A percentile compares a stretch with the other conserved stretches of the same genome.
Evolutionary conservation across 768 basidiomycete genomes (phyloP).

Genomic region (Termitomyces eurrhizus): DNA sequence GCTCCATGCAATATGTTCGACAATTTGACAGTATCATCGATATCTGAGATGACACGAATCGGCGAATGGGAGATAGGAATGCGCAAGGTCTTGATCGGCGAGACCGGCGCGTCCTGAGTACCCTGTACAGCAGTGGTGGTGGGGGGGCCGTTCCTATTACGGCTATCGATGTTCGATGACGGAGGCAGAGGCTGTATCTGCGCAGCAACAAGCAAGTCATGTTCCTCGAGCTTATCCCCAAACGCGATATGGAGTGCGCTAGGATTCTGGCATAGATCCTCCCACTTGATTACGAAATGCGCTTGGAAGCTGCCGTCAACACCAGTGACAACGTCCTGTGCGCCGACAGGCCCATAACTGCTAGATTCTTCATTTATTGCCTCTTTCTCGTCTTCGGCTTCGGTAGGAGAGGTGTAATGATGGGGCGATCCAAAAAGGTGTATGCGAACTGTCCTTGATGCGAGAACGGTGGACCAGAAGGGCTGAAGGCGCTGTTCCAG

Average conservation of each 20-base stretch:
- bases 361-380: slow-evolving; percentile 24
- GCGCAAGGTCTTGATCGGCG: slow-evolving; percentile 26
- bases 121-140: background rate
- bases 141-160: background rate
- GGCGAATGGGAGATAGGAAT: slow-evolving; percentile 57
- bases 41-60: slow-evolving; percentile 84
- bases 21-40: slow-evolving; percentile 89
- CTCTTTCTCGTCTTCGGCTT: slow-evolving; percentile 23
- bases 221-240: slow-evolving; percentile 46
- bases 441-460: slow-evolving; percentile 59
- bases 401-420: slow-evolving; percentile 16
- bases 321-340: slow-evolving; percentile 50
- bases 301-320: slow-evolving; percentile 73
- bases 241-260: slow-evolving; percentile 53
- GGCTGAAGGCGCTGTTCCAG: slow-evolving; percentile 72
- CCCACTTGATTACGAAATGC: slow-evolving; percentile 64
- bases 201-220: slow-evolving; percentile 52
- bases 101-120: background rate
- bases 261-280: slow-evolving; percentile 60
- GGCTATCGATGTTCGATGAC: slow-evolving; percentile 2
- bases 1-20: slow-evolving; percentile 79
- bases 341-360: slow-evolving; percentile 43
- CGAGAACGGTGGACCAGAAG: slow-evolving; percentile 76
- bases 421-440: slow-evolving; percentile 50
- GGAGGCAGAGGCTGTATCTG: slow-evolving; percentile 39